These are phyloP conservation scores for Chlamydomonas applanata DNA, from an alignment of 139 green algal species.

Conservation along the genomic window DNA sequence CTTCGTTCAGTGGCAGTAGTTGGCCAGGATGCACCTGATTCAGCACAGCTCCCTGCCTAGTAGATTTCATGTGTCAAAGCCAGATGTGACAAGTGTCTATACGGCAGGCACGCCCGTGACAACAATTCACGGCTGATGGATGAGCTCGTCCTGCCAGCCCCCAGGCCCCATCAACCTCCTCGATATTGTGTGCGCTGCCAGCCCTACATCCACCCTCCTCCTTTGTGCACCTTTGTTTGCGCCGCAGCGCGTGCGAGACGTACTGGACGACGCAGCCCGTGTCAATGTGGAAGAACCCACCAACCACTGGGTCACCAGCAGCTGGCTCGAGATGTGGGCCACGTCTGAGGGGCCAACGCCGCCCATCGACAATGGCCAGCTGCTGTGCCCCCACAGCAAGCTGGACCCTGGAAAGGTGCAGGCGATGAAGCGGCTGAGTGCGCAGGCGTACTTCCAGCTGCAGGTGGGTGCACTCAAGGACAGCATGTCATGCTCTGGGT, in stretches of 20 bases:
- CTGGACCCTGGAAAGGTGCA: constrained; percentile 48
- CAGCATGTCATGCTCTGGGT: neutral
- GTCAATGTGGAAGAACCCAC: neutral
- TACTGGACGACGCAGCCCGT: too few relatives aligned
- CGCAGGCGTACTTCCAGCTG: constrained; percentile 25
- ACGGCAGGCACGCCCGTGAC: too few relatives aligned
- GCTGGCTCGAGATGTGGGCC: constrained; percentile 47
- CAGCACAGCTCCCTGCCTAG: too few relatives aligned
- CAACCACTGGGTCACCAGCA: constrained; percentile 16
- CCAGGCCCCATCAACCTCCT: neutral
- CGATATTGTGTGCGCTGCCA: neutral
- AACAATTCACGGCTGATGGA: neutral
- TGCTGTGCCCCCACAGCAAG: constrained; percentile 56
- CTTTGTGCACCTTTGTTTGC: neutral
- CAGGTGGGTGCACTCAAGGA: constrained; percentile 7
- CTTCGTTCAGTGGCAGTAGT: too few relatives aligned
- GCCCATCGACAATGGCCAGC: constrained; percentile 47
- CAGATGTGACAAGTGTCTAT: too few relatives aligned
- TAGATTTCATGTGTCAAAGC: too few relatives aligned
- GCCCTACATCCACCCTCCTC: neutral
- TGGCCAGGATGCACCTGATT: too few relatives aligned
- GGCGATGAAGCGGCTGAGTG: constrained; percentile 26
- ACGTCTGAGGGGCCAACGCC: constrained; percentile 11
- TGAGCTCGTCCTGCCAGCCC: neutral
- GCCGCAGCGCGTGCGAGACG: too few relatives aligned